A percentile compares a stretch with the other conserved stretches of the same genome.
These are phyloP conservation scores for Penicillium sp. DNA, from an alignment of 2,329 filamentous ascomycete genomes.

Conservation along the genomic window DNA sequence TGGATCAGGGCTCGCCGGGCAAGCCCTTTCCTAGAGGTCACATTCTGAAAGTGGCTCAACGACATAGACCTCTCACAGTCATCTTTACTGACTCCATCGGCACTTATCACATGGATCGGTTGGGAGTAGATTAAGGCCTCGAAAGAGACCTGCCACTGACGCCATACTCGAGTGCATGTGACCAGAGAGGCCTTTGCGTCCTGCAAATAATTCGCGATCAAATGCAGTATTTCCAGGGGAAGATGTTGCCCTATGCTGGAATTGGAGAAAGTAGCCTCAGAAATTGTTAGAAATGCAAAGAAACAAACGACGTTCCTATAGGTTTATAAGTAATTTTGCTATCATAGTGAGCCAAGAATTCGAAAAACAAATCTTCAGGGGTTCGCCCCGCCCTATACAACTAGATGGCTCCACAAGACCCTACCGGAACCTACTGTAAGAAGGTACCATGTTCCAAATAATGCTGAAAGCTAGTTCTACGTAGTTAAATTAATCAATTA, in stretches of 20 bases:
- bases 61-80: slow-evolving; percentile 6
- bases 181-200: slow-evolving; percentile 1
- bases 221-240: slow-evolving; percentile 3
- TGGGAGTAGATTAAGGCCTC: slow-evolving; percentile 19
- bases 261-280: not conserved
- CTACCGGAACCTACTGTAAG: no score
- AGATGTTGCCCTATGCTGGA: slow-evolving; percentile 4
- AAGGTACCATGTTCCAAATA: no score
- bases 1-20: slow-evolving; percentile 11
- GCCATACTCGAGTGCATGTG: slow-evolving; percentile 18
- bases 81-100: slow-evolving; percentile 3
- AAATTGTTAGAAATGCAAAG: not conserved
- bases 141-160: slow-evolving; percentile 19
- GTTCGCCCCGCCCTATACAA: no score
- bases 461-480: no score
- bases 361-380: not conserved
- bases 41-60: slow-evolving; percentile 11
- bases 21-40: slow-evolving; percentile 11
- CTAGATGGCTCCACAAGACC: no score
- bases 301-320: not conserved
- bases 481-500: no score
- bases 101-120: slow-evolving; percentile 14
- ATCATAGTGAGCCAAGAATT: not conserved
- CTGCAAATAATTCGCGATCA: slow-evolving; percentile 1
- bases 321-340: not conserved